phyloP scores from a whole-genome alignment of 208 protist species.

The Trypanosoma cruzi region DNA sequence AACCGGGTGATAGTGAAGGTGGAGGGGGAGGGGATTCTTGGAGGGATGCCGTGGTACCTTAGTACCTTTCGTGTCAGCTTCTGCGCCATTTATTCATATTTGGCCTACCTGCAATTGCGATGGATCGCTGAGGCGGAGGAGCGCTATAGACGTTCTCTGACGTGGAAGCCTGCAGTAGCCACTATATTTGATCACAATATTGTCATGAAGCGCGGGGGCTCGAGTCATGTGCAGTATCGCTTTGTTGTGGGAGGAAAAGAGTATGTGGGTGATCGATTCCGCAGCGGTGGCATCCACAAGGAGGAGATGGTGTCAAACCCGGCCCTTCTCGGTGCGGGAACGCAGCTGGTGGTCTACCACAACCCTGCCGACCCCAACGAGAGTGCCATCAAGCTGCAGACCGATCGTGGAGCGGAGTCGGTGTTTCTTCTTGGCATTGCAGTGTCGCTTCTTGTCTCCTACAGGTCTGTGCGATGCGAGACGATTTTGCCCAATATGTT shows the following conservation, averaged over 20 bases:
- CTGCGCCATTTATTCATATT: constrained; percentile 75
- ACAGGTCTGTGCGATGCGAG: constrained; percentile 87
- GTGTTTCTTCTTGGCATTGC: constrained; percentile 67
- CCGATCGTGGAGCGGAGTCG: constrained; percentile 77
- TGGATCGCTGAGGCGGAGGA: constrained; percentile 87
- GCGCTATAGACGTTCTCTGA: constrained; percentile 74
- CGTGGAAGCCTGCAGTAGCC: constrained; percentile 84
- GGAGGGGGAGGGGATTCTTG: not conserved
- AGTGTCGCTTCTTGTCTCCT: constrained; percentile 74
- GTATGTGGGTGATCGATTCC: constrained; percentile 82
- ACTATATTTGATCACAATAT: constrained; percentile 92
- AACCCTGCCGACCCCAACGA: constrained; percentile 82
- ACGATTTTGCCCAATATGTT: constrained; percentile 94
- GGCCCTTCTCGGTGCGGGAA: constrained; percentile 81
- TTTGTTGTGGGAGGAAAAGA: constrained; percentile 76
- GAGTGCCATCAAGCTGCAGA: constrained; percentile 86
- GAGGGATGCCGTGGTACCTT: constrained; percentile 84
- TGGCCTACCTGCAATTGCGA: constrained; percentile 57
- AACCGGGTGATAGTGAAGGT: not conserved
- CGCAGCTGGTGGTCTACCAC: constrained; percentile 88
- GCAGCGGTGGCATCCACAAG: constrained; percentile 85
- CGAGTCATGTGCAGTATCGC: constrained; percentile 83
- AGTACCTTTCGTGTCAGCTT: constrained; percentile 78
- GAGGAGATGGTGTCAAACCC: constrained; percentile 86
- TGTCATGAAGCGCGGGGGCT: constrained; percentile 81